Evolutionary conservation across 495 filamentous ascomycete species (phyloP).

Genomic region (Apodospora peruviana): DNA sequence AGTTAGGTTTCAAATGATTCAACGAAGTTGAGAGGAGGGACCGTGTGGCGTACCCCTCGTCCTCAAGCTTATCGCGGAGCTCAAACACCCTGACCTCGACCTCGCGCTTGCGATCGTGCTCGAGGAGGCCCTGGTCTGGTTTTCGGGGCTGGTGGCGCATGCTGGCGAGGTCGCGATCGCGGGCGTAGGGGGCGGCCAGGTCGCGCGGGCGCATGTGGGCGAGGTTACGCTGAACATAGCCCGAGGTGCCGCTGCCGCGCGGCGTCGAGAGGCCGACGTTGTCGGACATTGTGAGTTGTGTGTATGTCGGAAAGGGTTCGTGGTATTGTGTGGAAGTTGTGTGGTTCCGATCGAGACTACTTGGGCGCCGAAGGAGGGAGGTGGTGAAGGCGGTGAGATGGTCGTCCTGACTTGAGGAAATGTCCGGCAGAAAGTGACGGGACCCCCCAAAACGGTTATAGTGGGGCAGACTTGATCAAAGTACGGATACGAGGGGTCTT

Average conservation of each 20-base stretch:
- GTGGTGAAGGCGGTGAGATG: neutral
- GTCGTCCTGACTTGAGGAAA: neutral
- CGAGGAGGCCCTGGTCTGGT: constrained; percentile 86
- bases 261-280: constrained; percentile 97
- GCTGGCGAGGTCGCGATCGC: constrained; percentile 58
- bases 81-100: constrained; percentile 92
- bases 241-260: constrained; percentile 89
- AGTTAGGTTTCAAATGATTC: neutral
- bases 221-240: constrained; percentile 93
- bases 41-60: constrained; percentile 71
- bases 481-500: too few species aligned
- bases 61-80: constrained; percentile 81
- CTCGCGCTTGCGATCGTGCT: constrained; percentile 84
- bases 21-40: too few species aligned
- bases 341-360: neutral
- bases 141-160: constrained; percentile 68
- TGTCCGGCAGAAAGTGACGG: neutral
- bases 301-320: neutral
- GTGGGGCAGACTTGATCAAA: too few species aligned
- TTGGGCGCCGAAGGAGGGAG: neutral
- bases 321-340: neutral
- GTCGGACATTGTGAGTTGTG: constrained; percentile 66
- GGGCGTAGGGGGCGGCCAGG: constrained; percentile 51
- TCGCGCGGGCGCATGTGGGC: constrained; percentile 81
- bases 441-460: neutral